phyloP scores from a whole-genome alignment of 352 stramenopile genomes.

The Phytopythium litorale region DNA sequence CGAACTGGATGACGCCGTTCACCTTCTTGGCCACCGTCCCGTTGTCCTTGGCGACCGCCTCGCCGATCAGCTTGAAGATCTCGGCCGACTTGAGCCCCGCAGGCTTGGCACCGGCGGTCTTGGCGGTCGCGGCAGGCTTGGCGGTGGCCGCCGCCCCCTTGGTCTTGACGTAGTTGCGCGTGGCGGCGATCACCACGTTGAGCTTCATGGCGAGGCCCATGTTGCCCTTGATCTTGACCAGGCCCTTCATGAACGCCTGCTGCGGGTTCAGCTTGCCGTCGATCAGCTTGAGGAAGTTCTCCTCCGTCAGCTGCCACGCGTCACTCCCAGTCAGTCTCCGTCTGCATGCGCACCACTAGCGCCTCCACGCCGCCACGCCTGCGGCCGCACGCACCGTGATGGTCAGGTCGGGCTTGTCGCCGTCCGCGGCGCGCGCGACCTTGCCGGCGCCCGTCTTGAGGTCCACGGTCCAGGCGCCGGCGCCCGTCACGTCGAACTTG shows the following conservation, averaged over 20 bases:
- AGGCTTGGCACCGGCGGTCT: slow-evolving; percentile 11
- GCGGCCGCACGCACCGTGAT: slow-evolving; percentile 34
- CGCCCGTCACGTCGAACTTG: slow-evolving; percentile 73
- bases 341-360: neutral
- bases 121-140: slow-evolving; percentile 12
- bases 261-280: slow-evolving; percentile 91
- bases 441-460: slow-evolving; percentile 74
- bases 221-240: slow-evolving; percentile 95
- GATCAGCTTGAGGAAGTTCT: slow-evolving; percentile 77
- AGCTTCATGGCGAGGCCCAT: slow-evolving; percentile 95
- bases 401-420: slow-evolving; percentile 71
- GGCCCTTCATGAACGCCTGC: slow-evolving; percentile 93
- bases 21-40: slow-evolving; percentile 66
- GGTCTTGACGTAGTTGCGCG: slow-evolving; percentile 77
- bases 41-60: slow-evolving; percentile 56
- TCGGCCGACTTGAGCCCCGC: slow-evolving; percentile 54
- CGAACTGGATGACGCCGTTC: slow-evolving; percentile 78
- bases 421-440: slow-evolving; percentile 36
- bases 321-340: neutral
- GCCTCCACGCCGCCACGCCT: neutral
- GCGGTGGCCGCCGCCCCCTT: slow-evolving; percentile 23
- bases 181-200: slow-evolving; percentile 84
- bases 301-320: slow-evolving; percentile 43
- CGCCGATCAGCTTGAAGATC: slow-evolving; percentile 65
- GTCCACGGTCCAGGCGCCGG: slow-evolving; percentile 71